A percentile compares a stretch with the other conserved stretches of the same genome.
Conservation (phyloP, 192 early-diverging fungal species). For the Kickxella alabastrina region DNA sequence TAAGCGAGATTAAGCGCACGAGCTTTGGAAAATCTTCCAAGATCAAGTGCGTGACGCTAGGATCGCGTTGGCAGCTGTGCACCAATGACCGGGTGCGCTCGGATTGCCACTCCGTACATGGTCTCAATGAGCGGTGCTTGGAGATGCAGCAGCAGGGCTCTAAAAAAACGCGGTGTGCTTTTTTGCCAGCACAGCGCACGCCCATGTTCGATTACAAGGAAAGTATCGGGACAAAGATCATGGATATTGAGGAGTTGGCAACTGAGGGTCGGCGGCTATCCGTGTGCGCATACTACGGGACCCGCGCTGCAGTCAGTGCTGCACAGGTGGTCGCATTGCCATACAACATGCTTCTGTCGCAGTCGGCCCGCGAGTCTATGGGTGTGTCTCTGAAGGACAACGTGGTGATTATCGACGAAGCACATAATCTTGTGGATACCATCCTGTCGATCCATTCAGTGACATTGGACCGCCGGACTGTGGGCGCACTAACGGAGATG, state of each 20-base stretch:
- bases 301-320: conserved; percentile 50
- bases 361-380: conserved; percentile 67
- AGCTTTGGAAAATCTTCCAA: conserved; percentile 49
- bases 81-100: conserved; percentile 67
- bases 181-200: conserved; percentile 49
- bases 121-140: conserved; percentile 77
- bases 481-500: conserved; percentile 55
- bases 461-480: conserved; percentile 49
- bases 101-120: conserved; percentile 29
- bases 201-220: conserved; percentile 61
- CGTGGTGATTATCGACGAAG: conserved; percentile 84
- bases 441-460: conserved; percentile 70
- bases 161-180: conserved; percentile 45
- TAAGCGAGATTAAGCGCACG: conserved; percentile 81
- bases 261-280: conserved; percentile 54
- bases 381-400: conserved; percentile 67
- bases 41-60: conserved; percentile 65
- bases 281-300: conserved; percentile 84
- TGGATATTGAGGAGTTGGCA: conserved; percentile 87
- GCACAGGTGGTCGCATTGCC: conserved; percentile 79
- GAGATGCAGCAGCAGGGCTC: conserved; percentile 71
- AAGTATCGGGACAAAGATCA: conserved; percentile 39
- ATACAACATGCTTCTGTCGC: conserved; percentile 80
- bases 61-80: conserved; percentile 80
- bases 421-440: conserved; percentile 72